Base-by-base conservation (phyloP, 164 flowering plant genomes). In the Macadamia tetraphylla region DNA sequence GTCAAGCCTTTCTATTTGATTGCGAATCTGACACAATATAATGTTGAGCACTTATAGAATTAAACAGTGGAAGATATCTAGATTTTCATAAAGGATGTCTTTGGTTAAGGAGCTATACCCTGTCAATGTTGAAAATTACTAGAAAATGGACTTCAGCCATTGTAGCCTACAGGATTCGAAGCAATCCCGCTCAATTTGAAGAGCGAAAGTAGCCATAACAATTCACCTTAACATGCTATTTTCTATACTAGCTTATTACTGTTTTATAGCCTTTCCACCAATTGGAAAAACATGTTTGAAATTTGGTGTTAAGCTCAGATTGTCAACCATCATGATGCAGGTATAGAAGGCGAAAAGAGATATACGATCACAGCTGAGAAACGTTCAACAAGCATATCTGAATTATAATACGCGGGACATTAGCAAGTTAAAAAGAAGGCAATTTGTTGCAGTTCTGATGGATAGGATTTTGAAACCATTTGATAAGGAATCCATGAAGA, bases 401-500 rank as follows among this genome's bases (percentile, higher is more conserved):
- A 65, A 31, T 46, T 52, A 53, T 12, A 17, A 14, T 6, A 13
- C 46, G 30, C 23, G 17, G 15, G 57, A 53, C 35, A 46, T 60
- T 17, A 71, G 58, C 51, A 51, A 6, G 40, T 55, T 9, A 35
- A 53, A 52, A 42, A 6, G 4, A 60, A 60, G 30, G 29, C 23
- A 1, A 43, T 3, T 70, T 31, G 12, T 65, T 65, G 49, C 40
- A 12, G 31, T 15, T 56, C 40, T 12, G 31, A 88, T 88, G 90
- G 90, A 81, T 81, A 84, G 78, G 77, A 62, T 63, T 55, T 66
- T 79, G 30, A 65, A 73, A 65, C 79, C 84, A 8, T 79, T 73
- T 67, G 86, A 84, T 29, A 83, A 73, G 75, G 89, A 88, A 66
- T 74, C 63, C 77, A 80, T 89, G 93, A 91, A 83, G 79, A 76